Base-by-base conservation (phyloP, 1,139 yeast genomes). In the Kurtzmaniella quercitrusa region DNA sequence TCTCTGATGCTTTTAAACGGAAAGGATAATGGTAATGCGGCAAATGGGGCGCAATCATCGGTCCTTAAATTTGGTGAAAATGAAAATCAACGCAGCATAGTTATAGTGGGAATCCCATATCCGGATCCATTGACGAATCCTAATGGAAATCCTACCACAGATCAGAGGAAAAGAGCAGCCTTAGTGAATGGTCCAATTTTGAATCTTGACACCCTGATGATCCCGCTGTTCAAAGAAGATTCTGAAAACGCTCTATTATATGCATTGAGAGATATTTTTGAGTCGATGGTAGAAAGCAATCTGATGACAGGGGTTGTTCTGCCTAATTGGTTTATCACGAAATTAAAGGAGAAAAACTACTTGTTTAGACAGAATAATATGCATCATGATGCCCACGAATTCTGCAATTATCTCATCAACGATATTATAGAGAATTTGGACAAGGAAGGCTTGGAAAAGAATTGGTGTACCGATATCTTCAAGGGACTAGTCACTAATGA, bases 331-430 rank as follows among this genome's bases (percentile, higher is more conserved):
- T 77, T 93, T 41, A 80, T 93, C 40, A 83, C 81, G 39, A 82
- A 84, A 42, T 69, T 91, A 42, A 89, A 89, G 60, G 79, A 78
- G 44, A 89, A 88, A 54, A 93, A 93, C 59, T 86, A 82, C 52
- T 68, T 93, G 51, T 93, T 93, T 60, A 73, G 96, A 48, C 86
- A 89, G 47, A 82, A 86, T 42, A 72, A 72, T 47, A 89, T 91
- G 96, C 98, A 93, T 61, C 98, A 93, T 59, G 98, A 93, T 68
- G 97, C 98, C 2, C 98, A 93, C 63, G 98, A 93, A 61, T 93
- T 93, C 61, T 76, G 89, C 58, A 91, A 91, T 60, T 91, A 88
- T 56, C 63, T 91, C 50, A 71, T 93, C 42, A 93, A 93, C 61
- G 87, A 83, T 50, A 78, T 88, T 23, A 80, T 89, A 45, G 98